These are phyloP conservation scores for Xylaria hypoxylon DNA, from an alignment of 2,329 filamentous ascomycete genomes.

Conservation along the genomic window DNA sequence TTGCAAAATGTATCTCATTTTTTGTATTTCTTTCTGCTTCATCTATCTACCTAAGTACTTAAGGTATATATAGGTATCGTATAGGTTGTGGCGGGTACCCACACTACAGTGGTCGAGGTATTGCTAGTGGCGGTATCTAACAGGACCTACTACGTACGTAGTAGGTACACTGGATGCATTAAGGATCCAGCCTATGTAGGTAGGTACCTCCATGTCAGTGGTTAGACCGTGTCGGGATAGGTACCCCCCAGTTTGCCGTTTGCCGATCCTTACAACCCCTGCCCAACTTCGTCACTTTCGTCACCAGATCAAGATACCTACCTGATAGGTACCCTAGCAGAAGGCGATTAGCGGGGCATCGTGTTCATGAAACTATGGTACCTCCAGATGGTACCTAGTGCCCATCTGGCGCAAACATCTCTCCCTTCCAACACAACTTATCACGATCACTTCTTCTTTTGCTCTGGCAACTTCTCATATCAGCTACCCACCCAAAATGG, in stretches of 20 bases:
- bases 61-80: too few species aligned
- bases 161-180: too few species aligned
- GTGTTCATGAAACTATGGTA: constrained; percentile 7
- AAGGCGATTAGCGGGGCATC: constrained; percentile 26
- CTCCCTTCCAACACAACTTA: constrained; percentile 16
- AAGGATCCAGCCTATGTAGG: too few species aligned
- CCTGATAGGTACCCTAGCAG: not conserved
- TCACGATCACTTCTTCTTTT: not conserved
- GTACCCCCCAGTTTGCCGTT: constrained; percentile 28
- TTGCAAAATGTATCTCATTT: too few species aligned
- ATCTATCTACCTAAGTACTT: too few species aligned
- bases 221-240: constrained; percentile 3
- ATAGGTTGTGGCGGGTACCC: constrained; percentile 10
- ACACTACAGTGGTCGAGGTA: too few species aligned
- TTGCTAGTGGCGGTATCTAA: too few species aligned
- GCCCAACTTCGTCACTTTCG: constrained; percentile 35
- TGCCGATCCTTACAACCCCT: constrained; percentile 29
- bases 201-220: too few species aligned
- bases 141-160: too few species aligned
- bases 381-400: too few species aligned
- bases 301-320: constrained; percentile 29
- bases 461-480: not conserved
- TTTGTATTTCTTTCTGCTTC: too few species aligned
- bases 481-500: constrained; percentile 55
- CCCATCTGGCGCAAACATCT: constrained; percentile 28